Conservation (phyloP, 2,329 filamentous ascomycete genomes). For the Exserohilum turcica region DNA sequence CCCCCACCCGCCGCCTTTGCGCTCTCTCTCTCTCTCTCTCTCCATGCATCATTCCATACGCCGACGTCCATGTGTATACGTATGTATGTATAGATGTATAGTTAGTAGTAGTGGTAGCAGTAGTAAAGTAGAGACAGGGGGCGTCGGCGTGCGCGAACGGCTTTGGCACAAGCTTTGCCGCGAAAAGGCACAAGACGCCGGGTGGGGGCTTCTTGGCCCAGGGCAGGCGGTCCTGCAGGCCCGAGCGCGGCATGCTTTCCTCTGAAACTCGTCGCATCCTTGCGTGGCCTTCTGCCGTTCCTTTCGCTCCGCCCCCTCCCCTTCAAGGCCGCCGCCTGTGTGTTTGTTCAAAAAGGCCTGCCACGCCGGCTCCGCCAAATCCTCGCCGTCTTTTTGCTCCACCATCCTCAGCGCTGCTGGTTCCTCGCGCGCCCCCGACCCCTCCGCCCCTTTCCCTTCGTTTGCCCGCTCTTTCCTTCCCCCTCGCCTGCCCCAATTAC, state of each 20-base stretch:
- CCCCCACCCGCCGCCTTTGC: no score
- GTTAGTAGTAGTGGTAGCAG: no score
- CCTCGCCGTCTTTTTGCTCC: neutral
- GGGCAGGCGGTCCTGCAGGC: constrained; percentile 7
- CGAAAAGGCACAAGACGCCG: no score
- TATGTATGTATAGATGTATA: no score
- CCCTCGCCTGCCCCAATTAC: neutral
- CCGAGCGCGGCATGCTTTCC: constrained; percentile 4
- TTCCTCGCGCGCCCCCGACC: neutral
- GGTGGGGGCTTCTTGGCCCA: no score
- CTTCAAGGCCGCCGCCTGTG: no score
- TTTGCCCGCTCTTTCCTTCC: neutral
- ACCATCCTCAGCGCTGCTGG: neutral
- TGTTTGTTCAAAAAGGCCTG: constrained; percentile 7
- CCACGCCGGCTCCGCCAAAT: neutral
- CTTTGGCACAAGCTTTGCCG: constrained; percentile 10
- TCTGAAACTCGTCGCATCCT: constrained; percentile 16
- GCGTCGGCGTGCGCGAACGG: no score
- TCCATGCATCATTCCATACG: no score
- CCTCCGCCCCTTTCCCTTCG: neutral
- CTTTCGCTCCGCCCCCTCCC: neutral
- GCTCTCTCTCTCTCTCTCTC: no score
- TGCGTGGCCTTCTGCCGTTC: constrained; percentile 6
- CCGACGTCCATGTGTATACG: no score
- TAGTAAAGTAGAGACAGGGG: no score